Base-by-base conservation (phyloP, 768 basidiomycete species). In the Dacryopinax spathularia region DNA sequence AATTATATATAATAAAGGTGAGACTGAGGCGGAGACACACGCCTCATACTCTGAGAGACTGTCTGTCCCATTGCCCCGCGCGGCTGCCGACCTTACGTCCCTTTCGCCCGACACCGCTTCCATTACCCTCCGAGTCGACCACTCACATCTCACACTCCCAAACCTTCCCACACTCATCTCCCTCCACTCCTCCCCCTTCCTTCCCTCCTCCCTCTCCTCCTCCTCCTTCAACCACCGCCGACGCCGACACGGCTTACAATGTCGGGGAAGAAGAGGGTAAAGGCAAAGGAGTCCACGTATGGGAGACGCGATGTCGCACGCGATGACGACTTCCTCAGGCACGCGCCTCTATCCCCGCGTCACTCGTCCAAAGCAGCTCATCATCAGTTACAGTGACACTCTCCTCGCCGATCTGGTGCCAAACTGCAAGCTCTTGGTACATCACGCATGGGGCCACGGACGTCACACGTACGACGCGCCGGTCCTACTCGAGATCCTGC, bases 241-340 rank as follows among this genome's bases (percentile, higher is more conserved):
- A 27, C 13, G 25, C 10, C 29, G n/a, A n/a, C 10, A 13, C 48
- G 22, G 48, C 13, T 13, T 5, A 15, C 5, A 22, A 56, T 56
- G 48, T 29, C 31, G 22, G 48, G 48, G 12, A 64, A 64, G 48
- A 33, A 44, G 33, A 64, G 59, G 34, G 56, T 60, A 31, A 60
- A 60, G 20, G 63, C 56, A 36, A 60, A 60, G 63, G 60, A 64
- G 36, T 64, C 56, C 34, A 64, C 59, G 13, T 60, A 36, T 10
- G 63, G 56, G 18, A 48, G 56, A 16, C 82, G 82, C 75, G 90
- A 92, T 82, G 82, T 92, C 66, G 88, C 89, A 70, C 85, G 83
- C 74, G 90, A 92, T 76, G 90, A 92, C 73, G 90, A 92, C 76
- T 91, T 91, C 73, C 84, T 92, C 72, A 88, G 86, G 70, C 69